Evolutionary conservation across 306 rosid species (phyloP), one percentile per base, ranked within the genome.

Genomic region (Echinosophora koreensis): DNA sequence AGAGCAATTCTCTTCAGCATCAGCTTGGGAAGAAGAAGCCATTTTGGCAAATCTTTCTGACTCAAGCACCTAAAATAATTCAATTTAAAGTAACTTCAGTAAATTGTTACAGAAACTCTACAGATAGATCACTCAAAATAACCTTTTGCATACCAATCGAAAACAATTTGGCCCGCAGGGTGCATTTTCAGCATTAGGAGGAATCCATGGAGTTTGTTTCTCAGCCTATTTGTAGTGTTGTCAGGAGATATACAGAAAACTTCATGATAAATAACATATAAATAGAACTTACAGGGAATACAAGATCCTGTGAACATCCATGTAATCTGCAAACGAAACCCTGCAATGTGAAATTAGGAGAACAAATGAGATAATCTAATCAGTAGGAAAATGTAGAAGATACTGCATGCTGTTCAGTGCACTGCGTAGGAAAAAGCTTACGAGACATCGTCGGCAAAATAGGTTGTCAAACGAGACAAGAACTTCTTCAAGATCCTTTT

Each of bases 261-360:
- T 22, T 58, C 77, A 77, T 13, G 13, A 42, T 32, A 73, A 77
- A 65, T 56, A 47, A 52, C 42, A 66, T 42, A 52, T 37, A 74
- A 54, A 35, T 28, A 77, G 54, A 66, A 80, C 96, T 87, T 86
- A 96, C 99, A 64, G 99, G 97, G 77, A 89, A 92, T 78, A 96
- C 89, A 85, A 96, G 98, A 88, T 96, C 99, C 84, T 92, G 99
- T 2, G 99, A 92, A 66, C 99, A 96, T 64, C 99, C 99, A 85
- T 96, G 99, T 71, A 92, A 88, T 87, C 97, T 88, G 80, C 99
- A 96, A 84, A 92, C 98, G 22, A 96, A 92, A 57, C 86, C 98
- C 99, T 96, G 86, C 69, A 39, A 50, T 66, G 73, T 32, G 63
- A 68, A 87, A 87, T 62, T 37, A 28, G 38, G 13, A 57, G 68